Base-by-base conservation (phyloP, 2,329 filamentous ascomycete genomes). In the Ilyonectria robusta region DNA sequence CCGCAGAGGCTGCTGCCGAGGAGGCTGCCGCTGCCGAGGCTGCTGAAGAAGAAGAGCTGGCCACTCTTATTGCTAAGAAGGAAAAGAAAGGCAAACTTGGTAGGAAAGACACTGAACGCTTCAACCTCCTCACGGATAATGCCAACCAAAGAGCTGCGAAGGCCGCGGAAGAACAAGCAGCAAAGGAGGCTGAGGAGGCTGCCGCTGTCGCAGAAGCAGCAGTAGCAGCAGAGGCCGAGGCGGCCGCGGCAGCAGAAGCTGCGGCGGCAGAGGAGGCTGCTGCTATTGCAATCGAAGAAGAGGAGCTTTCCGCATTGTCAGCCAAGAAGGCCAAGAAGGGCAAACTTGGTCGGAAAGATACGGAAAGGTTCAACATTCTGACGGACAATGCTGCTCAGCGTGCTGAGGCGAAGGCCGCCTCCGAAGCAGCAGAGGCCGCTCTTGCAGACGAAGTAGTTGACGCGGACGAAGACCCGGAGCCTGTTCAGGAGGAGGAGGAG, bases 271-370 rank as follows among this genome's bases (percentile, higher is more conserved):
- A 73, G 63, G 69, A 73, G 46, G 72, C 74, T n/a, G 76, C 69
- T 48, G 53, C 57, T 19, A 68, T 75, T 35, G 70, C 67, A 2
- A 65, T 53, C 8, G 73, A 84, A 66, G 82, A 80, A 8, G 81
- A 82, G 40, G 82, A 86, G 70, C 80, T 82, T n/a, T 81, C 80
- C 23, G 78, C 78, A 7, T 79, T 79, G 44, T 77, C 80, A 62
- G 81, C 80, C 3, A 78, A 77, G 67, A 78, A 77, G 48, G 58
- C 64, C 37, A 85, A 82, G 72, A 82, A 83, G 69, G 73, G 73
- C 42, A 75, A 75, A 42, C 31, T 75, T 7, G 72, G 72, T 33
- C 67, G 73, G 13, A 75, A 75, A 26, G 73, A 75, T 62, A 72
- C 67, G 8, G 73, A 75, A 7, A 70, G 73, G 37, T 65, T 75